Percentiles rank a stretch among this genome's conserved stretches.
Evolutionary conservation across 371 early-diverging fungal species (phyloP).

Genomic region (Gilbertella persicaria): DNA sequence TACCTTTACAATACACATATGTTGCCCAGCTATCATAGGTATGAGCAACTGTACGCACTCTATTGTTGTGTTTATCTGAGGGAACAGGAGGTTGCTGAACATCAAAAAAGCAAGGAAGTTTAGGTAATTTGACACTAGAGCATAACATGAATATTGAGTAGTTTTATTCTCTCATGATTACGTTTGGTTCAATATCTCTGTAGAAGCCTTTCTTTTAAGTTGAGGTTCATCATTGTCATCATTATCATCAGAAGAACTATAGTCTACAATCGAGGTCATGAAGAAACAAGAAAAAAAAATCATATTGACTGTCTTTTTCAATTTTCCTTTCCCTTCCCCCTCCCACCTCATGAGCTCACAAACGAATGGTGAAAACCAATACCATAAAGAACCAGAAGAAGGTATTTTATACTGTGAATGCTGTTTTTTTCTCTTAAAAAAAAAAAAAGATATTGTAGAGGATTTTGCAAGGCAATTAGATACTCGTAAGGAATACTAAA

Average conservation of each 20-base stretch:
- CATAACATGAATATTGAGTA: background rate
- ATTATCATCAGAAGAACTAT: background rate
- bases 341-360: no score
- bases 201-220: background rate
- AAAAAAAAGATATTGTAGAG: conserved; percentile 28
- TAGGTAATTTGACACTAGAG: background rate
- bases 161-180: background rate
- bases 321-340: no score
- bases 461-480: conserved; percentile 43
- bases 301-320: background rate
- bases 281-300: background rate
- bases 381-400: no score
- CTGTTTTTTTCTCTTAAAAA: background rate
- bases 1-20: conserved; percentile 46
- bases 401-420: no score
- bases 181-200: background rate
- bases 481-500: conserved; percentile 16
- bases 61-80: conserved; percentile 21
- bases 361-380: no score
- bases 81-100: background rate
- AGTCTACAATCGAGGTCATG: background rate
- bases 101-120: conserved; percentile 2
- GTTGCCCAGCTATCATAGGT: conserved; percentile 41
- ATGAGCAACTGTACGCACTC: conserved; percentile 31
- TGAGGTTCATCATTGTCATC: background rate